Evolutionary conservation across 768 basidiomycete species (phyloP).

Genomic region (Mycena alexandri): DNA sequence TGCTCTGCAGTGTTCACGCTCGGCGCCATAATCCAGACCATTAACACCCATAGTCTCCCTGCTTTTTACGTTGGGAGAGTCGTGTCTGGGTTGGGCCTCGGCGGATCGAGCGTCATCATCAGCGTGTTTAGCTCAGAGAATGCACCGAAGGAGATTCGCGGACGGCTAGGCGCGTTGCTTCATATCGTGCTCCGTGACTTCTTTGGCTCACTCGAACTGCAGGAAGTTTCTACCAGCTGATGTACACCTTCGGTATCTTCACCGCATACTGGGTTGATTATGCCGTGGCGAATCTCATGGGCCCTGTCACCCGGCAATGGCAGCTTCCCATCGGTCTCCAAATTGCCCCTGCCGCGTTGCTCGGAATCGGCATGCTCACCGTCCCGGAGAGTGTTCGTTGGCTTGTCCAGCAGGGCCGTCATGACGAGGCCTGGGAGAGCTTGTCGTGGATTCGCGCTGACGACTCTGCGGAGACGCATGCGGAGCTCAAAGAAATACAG

Average conservation of each 20-base stretch:
- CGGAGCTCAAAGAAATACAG: conserved; percentile 13
- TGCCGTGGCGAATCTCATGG: conserved; percentile 13
- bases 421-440: conserved; percentile 21
- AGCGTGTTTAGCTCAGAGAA: conserved; percentile 27
- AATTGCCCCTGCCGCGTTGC: conserved; percentile 15
- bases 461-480: conserved; percentile 22
- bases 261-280: conserved; percentile 26
- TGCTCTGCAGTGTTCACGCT: conserved; percentile 17
- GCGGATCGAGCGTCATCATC: conserved; percentile 27
- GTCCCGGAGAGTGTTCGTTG: conserved; percentile 20
- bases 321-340: conserved; percentile 20
- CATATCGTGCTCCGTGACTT: no score
- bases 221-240: conserved; percentile 21
- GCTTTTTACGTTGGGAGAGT: conserved; percentile 20
- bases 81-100: conserved; percentile 19
- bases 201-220: neutral
- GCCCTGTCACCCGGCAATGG: conserved; percentile 16
- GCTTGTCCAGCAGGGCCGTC: conserved; percentile 21
- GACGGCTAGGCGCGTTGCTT: conserved; percentile 6
- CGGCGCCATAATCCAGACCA: conserved; percentile 22
- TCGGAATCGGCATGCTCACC: conserved; percentile 23
- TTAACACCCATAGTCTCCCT: conserved; percentile 23
- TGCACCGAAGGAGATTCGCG: conserved; percentile 26
- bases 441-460: conserved; percentile 24
- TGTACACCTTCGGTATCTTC: conserved; percentile 25